phyloP scores from a whole-genome alignment of 2,329 filamentous ascomycete species.

The Aspergillus pseudonomiae region DNA sequence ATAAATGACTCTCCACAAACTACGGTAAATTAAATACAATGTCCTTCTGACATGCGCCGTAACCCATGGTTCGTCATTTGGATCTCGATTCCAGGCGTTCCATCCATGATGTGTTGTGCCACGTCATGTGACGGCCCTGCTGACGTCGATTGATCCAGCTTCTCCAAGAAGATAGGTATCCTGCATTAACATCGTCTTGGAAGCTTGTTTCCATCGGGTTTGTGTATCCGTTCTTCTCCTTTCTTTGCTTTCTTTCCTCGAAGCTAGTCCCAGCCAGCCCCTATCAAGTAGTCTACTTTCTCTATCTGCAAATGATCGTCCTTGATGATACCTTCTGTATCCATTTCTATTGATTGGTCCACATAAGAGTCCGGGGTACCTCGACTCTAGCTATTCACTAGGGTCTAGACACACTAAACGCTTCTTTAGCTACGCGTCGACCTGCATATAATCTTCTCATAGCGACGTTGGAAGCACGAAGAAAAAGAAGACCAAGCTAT shows the following conservation, averaged over 20 bases:
- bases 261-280: not conserved
- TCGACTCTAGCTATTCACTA: not conserved
- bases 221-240: not conserved
- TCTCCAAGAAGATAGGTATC: not conserved
- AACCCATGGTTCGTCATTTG: not conserved
- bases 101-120: not conserved
- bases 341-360: slow-evolving; percentile 3
- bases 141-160: slow-evolving; percentile 13
- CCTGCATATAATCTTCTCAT: not conserved
- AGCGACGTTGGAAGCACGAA: not conserved
- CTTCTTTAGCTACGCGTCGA: not conserved
- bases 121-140: slow-evolving; percentile 16
- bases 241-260: not conserved
- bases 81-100: not conserved
- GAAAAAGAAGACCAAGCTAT: not conserved
- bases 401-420: not conserved
- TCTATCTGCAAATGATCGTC: not conserved
- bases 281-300: not conserved
- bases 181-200: not conserved
- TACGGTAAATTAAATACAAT: not conserved
- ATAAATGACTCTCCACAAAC: not conserved
- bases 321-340: not conserved
- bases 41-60: not conserved
- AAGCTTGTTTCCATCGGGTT: not conserved
- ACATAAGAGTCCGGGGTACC: not conserved